These are phyloP conservation scores for Chaetothyriales sp. DNA, from an alignment of 2,329 filamentous ascomycete genomes.

Conservation along the genomic window DNA sequence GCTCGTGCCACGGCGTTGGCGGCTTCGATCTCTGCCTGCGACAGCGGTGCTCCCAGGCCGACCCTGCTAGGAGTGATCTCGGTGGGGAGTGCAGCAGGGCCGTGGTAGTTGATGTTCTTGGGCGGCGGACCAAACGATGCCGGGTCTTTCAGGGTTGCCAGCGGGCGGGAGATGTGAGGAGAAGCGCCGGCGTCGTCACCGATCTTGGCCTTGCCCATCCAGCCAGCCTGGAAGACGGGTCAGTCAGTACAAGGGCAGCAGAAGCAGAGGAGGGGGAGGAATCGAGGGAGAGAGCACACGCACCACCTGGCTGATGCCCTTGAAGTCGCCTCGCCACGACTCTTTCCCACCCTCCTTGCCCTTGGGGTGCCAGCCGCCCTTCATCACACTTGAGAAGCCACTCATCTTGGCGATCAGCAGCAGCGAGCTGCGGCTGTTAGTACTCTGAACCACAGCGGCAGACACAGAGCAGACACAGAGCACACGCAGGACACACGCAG, in stretches of 20 bases:
- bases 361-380: constrained; percentile 41
- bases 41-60: constrained; percentile 30
- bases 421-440: not conserved
- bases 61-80: constrained; percentile 30
- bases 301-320: constrained; percentile 43
- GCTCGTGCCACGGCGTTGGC: constrained; percentile 20
- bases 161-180: constrained; percentile 45
- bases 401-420: constrained; percentile 26
- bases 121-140: constrained; percentile 67
- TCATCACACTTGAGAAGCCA: constrained; percentile 33
- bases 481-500: not conserved
- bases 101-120: constrained; percentile 43
- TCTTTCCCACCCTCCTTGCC: constrained; percentile 38
- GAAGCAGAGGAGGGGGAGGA: not conserved
- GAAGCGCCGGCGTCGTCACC: constrained; percentile 21
- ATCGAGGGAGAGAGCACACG: constrained; percentile 8
- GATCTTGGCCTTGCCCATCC: constrained; percentile 42
- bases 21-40: constrained; percentile 24
- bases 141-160: constrained; percentile 60
- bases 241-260: constrained; percentile 6
- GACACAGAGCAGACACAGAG: not conserved
- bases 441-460: not conserved
- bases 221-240: constrained; percentile 33
- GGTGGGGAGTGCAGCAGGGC: constrained; percentile 29
- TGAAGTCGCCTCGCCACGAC: constrained; percentile 41